Conservation (phyloP, 2,329 filamentous ascomycete genomes). For the Stromatinia cepivora region DNA sequence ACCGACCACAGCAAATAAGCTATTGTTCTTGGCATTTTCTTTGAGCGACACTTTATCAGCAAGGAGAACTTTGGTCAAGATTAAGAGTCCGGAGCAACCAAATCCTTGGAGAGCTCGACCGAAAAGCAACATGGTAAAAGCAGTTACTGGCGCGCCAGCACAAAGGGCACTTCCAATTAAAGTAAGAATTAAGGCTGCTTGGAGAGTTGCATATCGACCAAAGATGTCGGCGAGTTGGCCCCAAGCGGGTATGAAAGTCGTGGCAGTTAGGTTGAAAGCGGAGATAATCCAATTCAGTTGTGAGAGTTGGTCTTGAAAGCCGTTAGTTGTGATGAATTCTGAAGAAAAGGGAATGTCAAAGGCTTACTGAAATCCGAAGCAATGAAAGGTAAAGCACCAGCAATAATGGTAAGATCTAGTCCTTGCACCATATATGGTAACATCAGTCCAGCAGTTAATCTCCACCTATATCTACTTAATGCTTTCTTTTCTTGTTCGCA, state of each 20-base stretch:
- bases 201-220: slow-evolving; percentile 59
- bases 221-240: slow-evolving; percentile 66
- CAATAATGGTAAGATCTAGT: slow-evolving; percentile 64
- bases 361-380: slow-evolving; percentile 61
- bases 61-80: slow-evolving; percentile 61
- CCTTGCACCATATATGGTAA: slow-evolving; percentile 62
- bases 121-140: slow-evolving; percentile 60
- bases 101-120: slow-evolving; percentile 64
- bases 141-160: slow-evolving; percentile 53
- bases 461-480: slow-evolving; percentile 54
- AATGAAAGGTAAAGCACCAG: slow-evolving; percentile 61
- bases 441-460: slow-evolving; percentile 58
- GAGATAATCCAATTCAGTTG: slow-evolving; percentile 71
- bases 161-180: slow-evolving; percentile 62
- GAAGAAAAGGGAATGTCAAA: not conserved
- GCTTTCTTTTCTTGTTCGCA: slow-evolving; percentile 40
- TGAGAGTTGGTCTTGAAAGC: slow-evolving; percentile 49
- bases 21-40: slow-evolving; percentile 63
- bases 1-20: slow-evolving; percentile 59
- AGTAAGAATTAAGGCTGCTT: slow-evolving; percentile 57
- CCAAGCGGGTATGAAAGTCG: slow-evolving; percentile 66
- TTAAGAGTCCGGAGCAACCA: slow-evolving; percentile 60
- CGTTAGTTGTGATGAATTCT: slow-evolving; percentile 8
- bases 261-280: slow-evolving; percentile 65
- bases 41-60: slow-evolving; percentile 62